These are phyloP conservation scores for Hansenula sp. DNA, from an alignment of 1,139 yeast species.

Conservation along the genomic window DNA sequence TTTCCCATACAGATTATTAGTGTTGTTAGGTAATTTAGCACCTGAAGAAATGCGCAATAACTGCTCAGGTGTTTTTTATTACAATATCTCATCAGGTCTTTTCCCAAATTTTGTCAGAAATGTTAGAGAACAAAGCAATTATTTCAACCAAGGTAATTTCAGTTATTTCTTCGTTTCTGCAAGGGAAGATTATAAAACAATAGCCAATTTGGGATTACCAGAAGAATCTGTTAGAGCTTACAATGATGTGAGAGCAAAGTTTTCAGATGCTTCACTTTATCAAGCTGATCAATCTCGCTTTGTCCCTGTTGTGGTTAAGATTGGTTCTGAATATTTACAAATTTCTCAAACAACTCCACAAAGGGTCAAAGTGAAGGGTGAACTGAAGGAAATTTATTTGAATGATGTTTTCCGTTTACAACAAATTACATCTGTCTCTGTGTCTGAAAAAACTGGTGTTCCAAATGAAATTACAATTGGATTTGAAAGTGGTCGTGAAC, in stretches of 20 bases:
- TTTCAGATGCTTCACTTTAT: slow-evolving; percentile 50
- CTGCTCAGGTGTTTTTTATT: slow-evolving; percentile 53
- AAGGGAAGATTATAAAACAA: slow-evolving; percentile 43
- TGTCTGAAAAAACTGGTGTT: slow-evolving; percentile 46
- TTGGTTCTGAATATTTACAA: slow-evolving; percentile 71
- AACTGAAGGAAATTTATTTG: slow-evolving; percentile 36
- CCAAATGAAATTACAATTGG: slow-evolving; percentile 57
- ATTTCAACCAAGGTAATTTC: slow-evolving; percentile 14
- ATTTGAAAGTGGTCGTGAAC: slow-evolving; percentile 37
- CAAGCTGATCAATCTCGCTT: slow-evolving; percentile 37
- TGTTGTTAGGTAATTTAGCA: slow-evolving; percentile 31
- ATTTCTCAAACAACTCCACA: slow-evolving; percentile 38
- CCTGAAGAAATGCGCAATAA: slow-evolving; percentile 49
- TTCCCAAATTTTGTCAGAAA: slow-evolving; percentile 31
- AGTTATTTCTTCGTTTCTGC: slow-evolving; percentile 34
- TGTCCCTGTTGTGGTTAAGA: slow-evolving; percentile 55
- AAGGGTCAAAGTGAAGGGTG: slow-evolving; percentile 31
- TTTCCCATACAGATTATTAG: slow-evolving; percentile 26
- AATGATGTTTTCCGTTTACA: slow-evolving; percentile 49
- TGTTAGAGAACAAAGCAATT: slow-evolving; percentile 18
- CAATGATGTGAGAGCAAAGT: slow-evolving; percentile 58
- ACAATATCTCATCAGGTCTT: slow-evolving; percentile 52
- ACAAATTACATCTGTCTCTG: slow-evolving; percentile 48
- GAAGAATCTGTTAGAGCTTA: slow-evolving; percentile 31
- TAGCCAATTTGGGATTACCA: slow-evolving; percentile 47